These are phyloP conservation scores for Monosiga brevicollis DNA, from an alignment of 78 protist genomes.

Conservation along the genomic window DNA sequence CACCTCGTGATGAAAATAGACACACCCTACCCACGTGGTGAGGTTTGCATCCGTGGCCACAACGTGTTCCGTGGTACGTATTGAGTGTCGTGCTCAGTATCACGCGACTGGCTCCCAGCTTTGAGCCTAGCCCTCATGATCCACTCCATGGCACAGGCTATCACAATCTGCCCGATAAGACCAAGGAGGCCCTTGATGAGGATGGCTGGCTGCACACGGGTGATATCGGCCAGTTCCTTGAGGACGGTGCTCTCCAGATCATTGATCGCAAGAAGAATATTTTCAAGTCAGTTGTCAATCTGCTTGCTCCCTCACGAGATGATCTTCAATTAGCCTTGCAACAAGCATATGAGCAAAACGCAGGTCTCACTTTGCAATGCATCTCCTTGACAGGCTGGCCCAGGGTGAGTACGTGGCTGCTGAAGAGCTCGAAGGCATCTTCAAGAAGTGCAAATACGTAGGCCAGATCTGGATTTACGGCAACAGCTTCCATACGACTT, in stretches of 20 bases:
- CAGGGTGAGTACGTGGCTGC: constrained; percentile 13
- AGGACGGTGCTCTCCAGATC: constrained; percentile 63
- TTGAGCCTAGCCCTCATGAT: too few species aligned
- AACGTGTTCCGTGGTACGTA: constrained; percentile 62
- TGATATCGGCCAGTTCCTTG: constrained; percentile 77
- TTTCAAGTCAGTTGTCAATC: too few species aligned
- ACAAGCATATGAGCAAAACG: too few species aligned
- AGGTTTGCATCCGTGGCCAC: constrained; percentile 83
- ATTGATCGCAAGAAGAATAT: constrained; percentile 85
- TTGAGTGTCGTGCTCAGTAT: too few species aligned
- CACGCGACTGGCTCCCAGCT: too few species aligned
- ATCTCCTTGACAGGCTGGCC: constrained; percentile 12
- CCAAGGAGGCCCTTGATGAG: constrained; percentile 59
- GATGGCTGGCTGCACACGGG: constrained; percentile 95
- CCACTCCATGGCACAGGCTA: too few species aligned
- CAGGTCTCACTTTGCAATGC: too few species aligned
- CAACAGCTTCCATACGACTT: neutral
- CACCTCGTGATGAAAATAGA: too few species aligned
- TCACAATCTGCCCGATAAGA: constrained; percentile 71
- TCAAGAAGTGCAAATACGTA: neutral
- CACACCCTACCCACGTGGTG: constrained; percentile 15
- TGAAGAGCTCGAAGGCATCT: neutral
- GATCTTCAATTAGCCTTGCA: too few species aligned
- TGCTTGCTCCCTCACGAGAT: too few species aligned
- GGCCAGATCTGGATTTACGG: constrained; percentile 16